phyloP scores from a whole-genome alignment of 1,284 basidiomycete species.

The Heterobasidion parviporum region DNA sequence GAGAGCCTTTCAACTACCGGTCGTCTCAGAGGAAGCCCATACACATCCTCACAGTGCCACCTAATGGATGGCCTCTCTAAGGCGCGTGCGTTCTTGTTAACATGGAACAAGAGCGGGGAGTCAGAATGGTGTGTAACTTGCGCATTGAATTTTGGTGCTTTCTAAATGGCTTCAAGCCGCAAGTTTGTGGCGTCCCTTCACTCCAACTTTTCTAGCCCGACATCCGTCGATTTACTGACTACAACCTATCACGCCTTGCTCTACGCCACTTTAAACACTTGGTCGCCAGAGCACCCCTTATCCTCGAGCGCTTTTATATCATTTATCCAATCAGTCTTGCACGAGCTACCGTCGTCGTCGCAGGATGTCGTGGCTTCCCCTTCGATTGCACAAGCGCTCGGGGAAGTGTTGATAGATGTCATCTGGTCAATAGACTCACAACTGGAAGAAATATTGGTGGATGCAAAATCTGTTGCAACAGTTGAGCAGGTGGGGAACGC shows the following conservation, averaged over 20 bases:
- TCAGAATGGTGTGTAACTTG: slow-evolving; percentile 9
- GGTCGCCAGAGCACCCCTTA: slow-evolving; percentile 39
- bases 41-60: not conserved
- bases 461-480: slow-evolving; percentile 38
- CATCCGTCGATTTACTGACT: slow-evolving; percentile 44
- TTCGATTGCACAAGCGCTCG: slow-evolving; percentile 37
- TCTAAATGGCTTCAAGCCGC: slow-evolving; percentile 31
- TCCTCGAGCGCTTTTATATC: slow-evolving; percentile 40
- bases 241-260: slow-evolving; percentile 61
- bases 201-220: slow-evolving; percentile 43
- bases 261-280: slow-evolving; percentile 46
- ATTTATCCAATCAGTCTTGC: slow-evolving; percentile 56
- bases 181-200: slow-evolving; percentile 48
- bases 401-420: slow-evolving; percentile 67
- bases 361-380: slow-evolving; percentile 31
- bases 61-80: slow-evolving; percentile 10
- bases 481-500: slow-evolving; percentile 15
- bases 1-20: too few species aligned
- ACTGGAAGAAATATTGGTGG: slow-evolving; percentile 59
- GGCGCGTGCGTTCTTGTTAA: slow-evolving; percentile 8
- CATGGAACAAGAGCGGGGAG: slow-evolving; percentile 10
- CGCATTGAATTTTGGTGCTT: not conserved
- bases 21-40: too few species aligned
- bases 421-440: slow-evolving; percentile 73
- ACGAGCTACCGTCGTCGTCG: slow-evolving; percentile 61